phyloP scores from a whole-genome alignment of 2,329 filamentous ascomycete genomes.

The Cercospora zeae-maydis region DNA sequence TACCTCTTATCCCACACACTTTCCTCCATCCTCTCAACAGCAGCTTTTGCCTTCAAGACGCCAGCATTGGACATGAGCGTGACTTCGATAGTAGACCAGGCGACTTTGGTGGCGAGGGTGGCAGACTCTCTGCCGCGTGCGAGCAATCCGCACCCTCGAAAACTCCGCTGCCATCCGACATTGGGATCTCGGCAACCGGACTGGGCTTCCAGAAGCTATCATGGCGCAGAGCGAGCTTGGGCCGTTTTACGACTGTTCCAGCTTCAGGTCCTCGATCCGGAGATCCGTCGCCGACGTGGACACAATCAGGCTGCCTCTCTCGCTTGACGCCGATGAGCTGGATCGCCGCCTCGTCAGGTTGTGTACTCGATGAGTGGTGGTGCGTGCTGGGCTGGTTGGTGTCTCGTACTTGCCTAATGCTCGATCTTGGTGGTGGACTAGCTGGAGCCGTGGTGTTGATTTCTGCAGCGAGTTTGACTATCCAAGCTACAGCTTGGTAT shows the following conservation, averaged over 20 bases:
- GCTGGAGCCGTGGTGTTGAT: constrained; percentile 3
- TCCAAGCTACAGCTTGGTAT: constrained; percentile 6
- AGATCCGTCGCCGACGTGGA: neutral
- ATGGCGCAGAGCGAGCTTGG: neutral
- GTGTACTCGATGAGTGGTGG: neutral
- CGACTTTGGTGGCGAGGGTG: neutral
- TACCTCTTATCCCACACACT: neutral
- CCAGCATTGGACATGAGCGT: neutral
- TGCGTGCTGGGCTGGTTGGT: neutral
- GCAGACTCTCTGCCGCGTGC: neutral
- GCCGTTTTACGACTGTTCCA: neutral
- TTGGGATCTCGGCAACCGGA: neutral
- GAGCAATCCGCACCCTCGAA: neutral
- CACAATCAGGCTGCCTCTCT: constrained; percentile 11
- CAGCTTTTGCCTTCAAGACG: neutral
- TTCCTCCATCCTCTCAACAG: neutral
- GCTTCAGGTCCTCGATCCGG: neutral
- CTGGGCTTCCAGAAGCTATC: neutral
- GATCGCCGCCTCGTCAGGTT: neutral
- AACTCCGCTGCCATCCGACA: neutral
- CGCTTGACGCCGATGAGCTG: constrained; percentile 13
- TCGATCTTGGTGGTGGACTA: constrained; percentile 4
- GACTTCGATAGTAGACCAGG: neutral
- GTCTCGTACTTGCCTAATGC: constrained; percentile 10
- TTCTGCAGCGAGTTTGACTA: constrained; percentile 10